These are phyloP conservation scores for Mucor saturninus DNA, from an alignment of 371 early-diverging fungal genomes.

Conservation along the genomic window DNA sequence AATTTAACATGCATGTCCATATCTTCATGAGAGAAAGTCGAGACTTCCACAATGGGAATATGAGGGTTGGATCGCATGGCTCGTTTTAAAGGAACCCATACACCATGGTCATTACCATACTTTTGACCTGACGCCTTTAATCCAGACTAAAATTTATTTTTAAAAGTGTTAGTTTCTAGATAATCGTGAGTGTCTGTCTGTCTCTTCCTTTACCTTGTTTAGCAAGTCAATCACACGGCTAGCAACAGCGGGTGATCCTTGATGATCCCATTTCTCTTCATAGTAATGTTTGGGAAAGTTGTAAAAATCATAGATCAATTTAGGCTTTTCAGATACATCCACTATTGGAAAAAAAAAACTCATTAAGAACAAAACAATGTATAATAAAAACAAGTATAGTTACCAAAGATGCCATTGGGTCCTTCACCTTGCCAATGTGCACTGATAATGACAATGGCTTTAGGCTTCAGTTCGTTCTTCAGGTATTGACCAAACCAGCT, in stretches of 20 bases:
- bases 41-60: conserved; percentile 66
- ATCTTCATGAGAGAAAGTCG: conserved; percentile 42
- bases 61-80: conserved; percentile 56
- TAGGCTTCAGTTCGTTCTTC: conserved; percentile 47
- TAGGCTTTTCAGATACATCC: conserved; percentile 49
- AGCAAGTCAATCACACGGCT: conserved; percentile 57
- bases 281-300: conserved; percentile 62
- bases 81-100: conserved; percentile 65
- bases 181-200: too few relatives aligned
- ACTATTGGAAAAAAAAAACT: conserved; percentile 25
- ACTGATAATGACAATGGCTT: conserved; percentile 59
- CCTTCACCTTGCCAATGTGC: conserved; percentile 64
- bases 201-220: conserved; percentile 22
- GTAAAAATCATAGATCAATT: conserved; percentile 71
- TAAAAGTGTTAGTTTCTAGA: too few relatives aligned
- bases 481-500: conserved; percentile 56
- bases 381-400: too few relatives aligned
- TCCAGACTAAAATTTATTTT: conserved; percentile 31
- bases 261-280: conserved; percentile 60
- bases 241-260: conserved; percentile 58
- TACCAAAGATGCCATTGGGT: conserved; percentile 41
- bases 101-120: conserved; percentile 67
- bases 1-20: conserved; percentile 31
- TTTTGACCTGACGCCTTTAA: conserved; percentile 46
- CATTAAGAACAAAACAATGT: too few relatives aligned